Percentiles rank a stretch among this genome's conserved stretches.
Conservation (phyloP, 2,329 filamentous ascomycete species). For the Sclerotinia minor region DNA sequence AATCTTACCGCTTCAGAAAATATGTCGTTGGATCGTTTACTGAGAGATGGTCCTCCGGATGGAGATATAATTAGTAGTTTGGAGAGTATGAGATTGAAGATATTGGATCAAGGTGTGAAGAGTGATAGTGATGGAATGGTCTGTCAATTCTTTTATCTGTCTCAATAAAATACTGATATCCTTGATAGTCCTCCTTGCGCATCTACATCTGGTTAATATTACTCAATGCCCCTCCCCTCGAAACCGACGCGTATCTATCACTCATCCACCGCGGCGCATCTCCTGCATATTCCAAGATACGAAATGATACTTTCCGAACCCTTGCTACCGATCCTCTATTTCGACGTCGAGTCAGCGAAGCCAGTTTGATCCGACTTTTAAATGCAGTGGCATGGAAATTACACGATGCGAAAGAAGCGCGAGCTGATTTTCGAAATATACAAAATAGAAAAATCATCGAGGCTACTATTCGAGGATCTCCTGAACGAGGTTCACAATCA, state of each 20-base stretch:
- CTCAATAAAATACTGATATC: constrained; percentile 28
- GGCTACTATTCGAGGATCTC: constrained; percentile 37
- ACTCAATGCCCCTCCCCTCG: constrained; percentile 80
- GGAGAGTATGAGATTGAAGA: constrained; percentile 70
- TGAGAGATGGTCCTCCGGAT: constrained; percentile 76
- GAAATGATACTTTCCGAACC: constrained; percentile 97
- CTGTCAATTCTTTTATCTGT: constrained; percentile 37
- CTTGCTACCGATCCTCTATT: constrained; percentile 97
- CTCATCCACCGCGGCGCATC: constrained; percentile 92
- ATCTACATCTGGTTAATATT: constrained; percentile 97
- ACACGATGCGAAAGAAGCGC: constrained; percentile 67
- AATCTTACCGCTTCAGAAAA: constrained; percentile 54
- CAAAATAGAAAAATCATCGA: constrained; percentile 29
- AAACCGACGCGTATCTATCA: constrained; percentile 83
- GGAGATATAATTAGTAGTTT: constrained; percentile 67
- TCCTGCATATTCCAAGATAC: constrained; percentile 93
- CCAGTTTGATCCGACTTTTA: constrained; percentile 87
- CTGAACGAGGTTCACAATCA: constrained; percentile 35
- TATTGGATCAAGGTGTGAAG: constrained; percentile 74
- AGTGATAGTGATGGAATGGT: constrained; percentile 82
- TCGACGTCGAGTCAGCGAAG: constrained; percentile 90
- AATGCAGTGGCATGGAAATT: constrained; percentile 95
- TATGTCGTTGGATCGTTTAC: constrained; percentile 69
- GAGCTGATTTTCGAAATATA: constrained; percentile 27
- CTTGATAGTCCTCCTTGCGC: constrained; percentile 74